phyloP scores from a whole-genome alignment of 1,284 basidiomycete genomes.

The Ceratobasidium papillatum region DNA sequence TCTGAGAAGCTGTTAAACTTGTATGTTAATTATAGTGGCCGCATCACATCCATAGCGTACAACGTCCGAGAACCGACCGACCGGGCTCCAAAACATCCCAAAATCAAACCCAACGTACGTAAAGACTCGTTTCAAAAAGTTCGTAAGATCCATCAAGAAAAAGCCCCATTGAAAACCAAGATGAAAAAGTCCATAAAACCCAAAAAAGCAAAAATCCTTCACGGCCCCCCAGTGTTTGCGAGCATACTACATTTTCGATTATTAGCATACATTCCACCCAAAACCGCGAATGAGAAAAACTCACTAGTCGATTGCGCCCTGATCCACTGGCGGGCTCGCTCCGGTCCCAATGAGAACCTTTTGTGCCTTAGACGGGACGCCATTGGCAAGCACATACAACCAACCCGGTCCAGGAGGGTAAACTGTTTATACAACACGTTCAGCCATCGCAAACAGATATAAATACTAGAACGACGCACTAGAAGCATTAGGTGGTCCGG shows the following conservation, averaged over 20 bases:
- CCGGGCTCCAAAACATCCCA: too few species aligned
- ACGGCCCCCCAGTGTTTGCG: constrained; percentile 16
- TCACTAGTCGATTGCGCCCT: constrained; percentile 45
- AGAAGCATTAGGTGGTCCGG: constrained; percentile 61
- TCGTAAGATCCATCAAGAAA: too few species aligned
- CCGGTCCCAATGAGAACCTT: constrained; percentile 60
- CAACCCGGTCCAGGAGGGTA: constrained; percentile 56
- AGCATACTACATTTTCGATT: background rate
- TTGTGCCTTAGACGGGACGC: constrained; percentile 58
- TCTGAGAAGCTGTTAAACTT: too few species aligned
- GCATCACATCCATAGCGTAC: too few species aligned
- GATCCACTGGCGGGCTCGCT: constrained; percentile 45
- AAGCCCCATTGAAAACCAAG: background rate
- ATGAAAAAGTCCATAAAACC: background rate
- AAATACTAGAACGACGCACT: background rate
- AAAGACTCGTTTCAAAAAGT: too few species aligned
- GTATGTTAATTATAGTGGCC: too few species aligned
- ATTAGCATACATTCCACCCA: background rate
- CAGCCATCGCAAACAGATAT: constrained; percentile 34
- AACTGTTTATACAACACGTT: constrained; percentile 34
- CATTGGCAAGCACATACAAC: constrained; percentile 57
- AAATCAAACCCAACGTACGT: background rate
- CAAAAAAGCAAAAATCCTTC: background rate
- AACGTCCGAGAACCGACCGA: too few species aligned
- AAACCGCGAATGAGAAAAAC: background rate